Evolutionary conservation across 2,329 filamentous ascomycete genomes (phyloP).

Genomic region (Cryoendolithus antarcticus): DNA sequence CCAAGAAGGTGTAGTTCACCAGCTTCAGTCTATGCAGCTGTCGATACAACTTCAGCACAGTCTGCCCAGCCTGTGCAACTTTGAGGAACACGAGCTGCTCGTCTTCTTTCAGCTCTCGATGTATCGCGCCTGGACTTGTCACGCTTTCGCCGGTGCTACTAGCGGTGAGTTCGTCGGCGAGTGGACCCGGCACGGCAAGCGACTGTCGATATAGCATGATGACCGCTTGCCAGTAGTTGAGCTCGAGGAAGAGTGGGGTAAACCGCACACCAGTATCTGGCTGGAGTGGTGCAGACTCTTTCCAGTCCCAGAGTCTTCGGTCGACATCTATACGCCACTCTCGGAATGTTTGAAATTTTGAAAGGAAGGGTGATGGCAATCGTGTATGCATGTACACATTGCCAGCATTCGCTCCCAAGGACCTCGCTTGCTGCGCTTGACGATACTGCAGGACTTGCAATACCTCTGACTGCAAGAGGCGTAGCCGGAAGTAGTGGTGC

Average conservation of each 20-base stretch:
- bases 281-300: conserved; percentile 64
- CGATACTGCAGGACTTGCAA: conserved; percentile 87
- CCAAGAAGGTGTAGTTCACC: conserved; percentile 91
- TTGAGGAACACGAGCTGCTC: conserved; percentile 89
- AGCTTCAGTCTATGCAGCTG: conserved; percentile 77
- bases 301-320: conserved; percentile 72
- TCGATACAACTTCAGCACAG: conserved; percentile 78
- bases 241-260: conserved; percentile 75
- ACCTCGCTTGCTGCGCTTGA: conserved; percentile 67
- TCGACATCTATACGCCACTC: conserved; percentile 86
- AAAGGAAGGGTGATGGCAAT: conserved; percentile 73
- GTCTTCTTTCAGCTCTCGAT: conserved; percentile 59
- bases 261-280: conserved; percentile 78
- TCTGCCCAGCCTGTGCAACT: conserved; percentile 88
- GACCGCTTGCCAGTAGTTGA: conserved; percentile 96
- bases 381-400: conserved; percentile 67
- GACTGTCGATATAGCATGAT: conserved; percentile 90
- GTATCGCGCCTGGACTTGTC: conserved; percentile 40
- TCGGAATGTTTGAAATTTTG: conserved; percentile 71
- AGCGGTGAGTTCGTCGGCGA: conserved; percentile 62
- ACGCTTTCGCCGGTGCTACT: conserved; percentile 40
- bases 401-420: conserved; percentile 47
- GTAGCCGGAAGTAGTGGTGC: conserved; percentile 81
- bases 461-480: conserved; percentile 86
- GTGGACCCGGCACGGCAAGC: conserved; percentile 65